These are phyloP conservation scores for Fusarium veterinarium DNA, from an alignment of 2,329 filamentous ascomycete species.

Conservation along the genomic window DNA sequence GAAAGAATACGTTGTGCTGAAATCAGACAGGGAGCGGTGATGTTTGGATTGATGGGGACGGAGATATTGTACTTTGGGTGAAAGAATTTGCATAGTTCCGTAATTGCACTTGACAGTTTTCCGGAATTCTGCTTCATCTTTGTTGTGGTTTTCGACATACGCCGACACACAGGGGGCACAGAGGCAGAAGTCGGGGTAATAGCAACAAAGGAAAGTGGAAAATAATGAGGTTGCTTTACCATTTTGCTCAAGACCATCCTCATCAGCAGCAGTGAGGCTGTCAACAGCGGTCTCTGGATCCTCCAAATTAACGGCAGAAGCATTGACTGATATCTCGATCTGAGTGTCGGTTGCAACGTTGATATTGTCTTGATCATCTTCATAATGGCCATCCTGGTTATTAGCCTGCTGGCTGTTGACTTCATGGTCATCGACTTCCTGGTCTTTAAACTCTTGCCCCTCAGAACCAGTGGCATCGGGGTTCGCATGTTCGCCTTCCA, in stretches of 20 bases:
- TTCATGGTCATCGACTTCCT: background rate
- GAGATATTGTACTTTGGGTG: background rate
- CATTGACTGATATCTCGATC: constrained; percentile 21
- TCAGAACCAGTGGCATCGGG: background rate
- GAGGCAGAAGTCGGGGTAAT: constrained; percentile 35
- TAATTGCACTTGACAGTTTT: constrained; percentile 7
- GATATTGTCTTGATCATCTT: background rate
- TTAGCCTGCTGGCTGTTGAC: background rate
- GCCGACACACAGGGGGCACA: constrained; percentile 27
- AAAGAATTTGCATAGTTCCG: background rate
- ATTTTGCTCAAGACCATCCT: constrained; percentile 34
- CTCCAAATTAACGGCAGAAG: background rate
- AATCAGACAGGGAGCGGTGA: constrained; percentile 19
- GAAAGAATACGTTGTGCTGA: constrained; percentile 36
- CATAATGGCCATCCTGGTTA: background rate
- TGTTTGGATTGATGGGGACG: constrained; percentile 4
- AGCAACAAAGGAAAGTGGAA: constrained; percentile 24
- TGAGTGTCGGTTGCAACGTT: constrained; percentile 17
- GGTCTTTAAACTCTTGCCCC: background rate
- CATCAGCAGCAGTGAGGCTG: constrained; percentile 2
- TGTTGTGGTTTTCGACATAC: constrained; percentile 31
- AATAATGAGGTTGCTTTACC: constrained; percentile 39
- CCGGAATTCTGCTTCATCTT: constrained; percentile 30
- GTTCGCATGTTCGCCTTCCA: constrained; percentile 27
- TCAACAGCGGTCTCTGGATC: constrained; percentile 17